Conservation (phyloP, 2,329 filamentous ascomycete genomes). For the Aspergillus eucalypticola region DNA sequence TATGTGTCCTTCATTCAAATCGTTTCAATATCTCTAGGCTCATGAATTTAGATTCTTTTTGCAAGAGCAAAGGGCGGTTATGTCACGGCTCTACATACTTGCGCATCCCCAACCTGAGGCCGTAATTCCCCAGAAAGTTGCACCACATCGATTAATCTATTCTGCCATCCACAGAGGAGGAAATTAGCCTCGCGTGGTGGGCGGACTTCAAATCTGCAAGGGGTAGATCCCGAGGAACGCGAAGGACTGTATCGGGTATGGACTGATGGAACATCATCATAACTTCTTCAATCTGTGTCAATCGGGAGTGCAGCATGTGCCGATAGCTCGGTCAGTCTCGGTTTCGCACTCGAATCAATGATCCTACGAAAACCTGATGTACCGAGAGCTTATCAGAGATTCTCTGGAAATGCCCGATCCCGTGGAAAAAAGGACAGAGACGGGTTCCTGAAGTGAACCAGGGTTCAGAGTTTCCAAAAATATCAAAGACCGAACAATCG, state of each 20-base stretch:
- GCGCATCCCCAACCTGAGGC: background rate
- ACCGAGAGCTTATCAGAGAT: background rate
- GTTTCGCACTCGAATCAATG: background rate
- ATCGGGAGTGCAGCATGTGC: background rate
- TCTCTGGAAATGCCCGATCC: background rate
- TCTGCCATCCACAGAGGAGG: background rate
- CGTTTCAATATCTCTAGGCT: background rate
- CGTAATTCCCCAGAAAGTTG: background rate
- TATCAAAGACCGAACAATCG: background rate
- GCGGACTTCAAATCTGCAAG: conserved; percentile 11
- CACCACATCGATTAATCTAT: background rate
- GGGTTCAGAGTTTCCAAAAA: background rate
- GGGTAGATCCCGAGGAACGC: background rate
- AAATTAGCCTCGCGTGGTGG: conserved; percentile 2
- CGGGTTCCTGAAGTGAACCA: background rate
- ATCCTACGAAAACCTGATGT: background rate
- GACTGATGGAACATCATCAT: background rate
- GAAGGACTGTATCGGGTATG: background rate
- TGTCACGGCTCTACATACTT: background rate
- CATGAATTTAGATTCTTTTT: background rate
- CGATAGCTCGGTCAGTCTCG: background rate
- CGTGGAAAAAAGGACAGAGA: background rate
- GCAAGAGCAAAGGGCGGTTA: background rate
- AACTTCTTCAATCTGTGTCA: background rate
- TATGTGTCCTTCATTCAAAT: background rate